These are phyloP conservation scores for Saturnispora bothae DNA, from an alignment of 805 yeast species.

Conservation along the genomic window DNA sequence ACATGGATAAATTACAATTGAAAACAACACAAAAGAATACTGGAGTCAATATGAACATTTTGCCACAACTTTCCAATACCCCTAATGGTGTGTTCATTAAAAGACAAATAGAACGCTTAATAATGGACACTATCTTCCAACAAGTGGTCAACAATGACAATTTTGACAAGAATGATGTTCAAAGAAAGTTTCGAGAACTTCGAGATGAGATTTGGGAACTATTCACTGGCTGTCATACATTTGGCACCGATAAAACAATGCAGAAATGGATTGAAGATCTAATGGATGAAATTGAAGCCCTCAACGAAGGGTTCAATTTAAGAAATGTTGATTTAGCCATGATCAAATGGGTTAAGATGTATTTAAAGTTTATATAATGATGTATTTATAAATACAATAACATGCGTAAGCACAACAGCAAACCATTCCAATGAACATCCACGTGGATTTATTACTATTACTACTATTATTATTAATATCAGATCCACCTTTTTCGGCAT, in stretches of 20 bases:
- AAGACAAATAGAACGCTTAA: constrained; percentile 28
- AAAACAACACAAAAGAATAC: neutral
- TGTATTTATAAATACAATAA: constrained; percentile 4
- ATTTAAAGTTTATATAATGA: constrained; percentile 6
- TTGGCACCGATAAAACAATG: neutral
- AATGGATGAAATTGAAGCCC: constrained; percentile 3
- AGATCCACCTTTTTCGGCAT: too few relatives aligned
- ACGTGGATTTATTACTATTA: too few relatives aligned
- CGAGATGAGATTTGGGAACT: constrained; percentile 20
- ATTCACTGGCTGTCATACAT: constrained; percentile 16
- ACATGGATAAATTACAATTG: constrained; percentile 1
- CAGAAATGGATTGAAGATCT: constrained; percentile 4
- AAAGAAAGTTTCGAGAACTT: constrained; percentile 11
- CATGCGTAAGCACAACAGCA: constrained; percentile 1
- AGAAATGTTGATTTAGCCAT: constrained; percentile 6
- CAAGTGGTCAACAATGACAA: constrained; percentile 11
- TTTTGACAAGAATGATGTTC: constrained; percentile 18
- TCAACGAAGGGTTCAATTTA: constrained; percentile 5
- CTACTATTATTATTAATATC: too few relatives aligned
- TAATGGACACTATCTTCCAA: constrained; percentile 18
- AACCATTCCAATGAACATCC: neutral
- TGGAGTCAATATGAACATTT: constrained; percentile 12
- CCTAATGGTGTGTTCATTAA: constrained; percentile 28
- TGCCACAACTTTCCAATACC: constrained; percentile 24
- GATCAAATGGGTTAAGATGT: constrained; percentile 5